phyloP scores from a whole-genome alignment of 164 flowering plant genomes.

The Brasenia schreberi region DNA sequence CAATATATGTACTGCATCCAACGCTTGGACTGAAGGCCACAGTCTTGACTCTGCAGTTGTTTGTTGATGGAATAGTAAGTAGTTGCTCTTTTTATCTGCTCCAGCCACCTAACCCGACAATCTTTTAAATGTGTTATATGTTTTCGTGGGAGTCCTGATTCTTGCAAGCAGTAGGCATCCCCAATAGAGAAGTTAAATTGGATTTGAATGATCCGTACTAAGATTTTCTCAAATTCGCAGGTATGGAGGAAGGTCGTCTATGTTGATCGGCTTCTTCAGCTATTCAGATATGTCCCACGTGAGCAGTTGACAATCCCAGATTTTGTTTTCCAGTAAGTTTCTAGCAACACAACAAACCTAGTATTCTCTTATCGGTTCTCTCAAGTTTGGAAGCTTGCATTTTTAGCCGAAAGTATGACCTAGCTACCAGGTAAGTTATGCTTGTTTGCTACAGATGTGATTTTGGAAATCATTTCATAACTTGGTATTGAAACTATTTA shows the following conservation, averaged over 20 bases:
- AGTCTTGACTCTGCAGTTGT: constrained; percentile 58
- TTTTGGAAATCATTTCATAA: no score
- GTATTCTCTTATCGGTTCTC: no score
- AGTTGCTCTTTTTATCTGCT: background rate
- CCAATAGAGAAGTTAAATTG: no score
- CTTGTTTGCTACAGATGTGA: background rate
- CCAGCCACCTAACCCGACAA: background rate
- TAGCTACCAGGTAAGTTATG: background rate
- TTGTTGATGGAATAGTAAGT: constrained; percentile 78
- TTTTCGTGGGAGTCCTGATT: no score
- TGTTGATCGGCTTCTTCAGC: constrained; percentile 81
- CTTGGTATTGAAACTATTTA: no score
- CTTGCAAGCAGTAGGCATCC: no score
- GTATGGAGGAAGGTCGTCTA: constrained; percentile 97
- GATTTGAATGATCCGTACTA: no score
- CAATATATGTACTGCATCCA: constrained; percentile 91
- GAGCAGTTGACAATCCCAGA: constrained; percentile 95
- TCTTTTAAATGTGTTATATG: no score
- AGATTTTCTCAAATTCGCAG: constrained; percentile 16
- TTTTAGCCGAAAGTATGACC: no score
- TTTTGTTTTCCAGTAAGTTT: constrained; percentile 92
- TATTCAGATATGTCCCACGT: constrained; percentile 91
- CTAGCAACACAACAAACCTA: background rate
- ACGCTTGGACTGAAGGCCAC: constrained; percentile 76
- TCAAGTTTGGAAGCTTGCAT: no score